Evolutionary conservation across 768 basidiomycete species (phyloP), one percentile per base, ranked within the genome.

Genomic region (Mrakia frigida): DNA sequence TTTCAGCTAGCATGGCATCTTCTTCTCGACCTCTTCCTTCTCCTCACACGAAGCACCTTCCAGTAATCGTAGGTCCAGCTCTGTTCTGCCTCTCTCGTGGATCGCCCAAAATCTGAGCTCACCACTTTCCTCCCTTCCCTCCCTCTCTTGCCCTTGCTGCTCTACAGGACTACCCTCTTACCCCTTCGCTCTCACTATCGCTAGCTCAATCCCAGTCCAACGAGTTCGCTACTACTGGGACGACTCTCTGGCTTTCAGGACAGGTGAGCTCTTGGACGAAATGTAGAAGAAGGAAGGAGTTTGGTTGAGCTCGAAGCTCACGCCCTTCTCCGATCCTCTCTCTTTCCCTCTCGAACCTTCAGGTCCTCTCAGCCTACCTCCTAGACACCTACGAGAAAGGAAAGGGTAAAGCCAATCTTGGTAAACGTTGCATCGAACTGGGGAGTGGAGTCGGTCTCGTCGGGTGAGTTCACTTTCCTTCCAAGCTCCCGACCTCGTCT

Each of bases 381-480:
- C 31, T 61, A 23, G 74, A 63, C 21, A 56, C 25, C 11, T 52
- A 39, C 37, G 69, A 35, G n/a, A 60, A 60, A 16, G 39, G 31
- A 83, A 80, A 70, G 60, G 75, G 59, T 53, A 75, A 79, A 73
- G 67, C 73, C 61, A 69, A 74, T 65, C 61, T 60, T 74, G 73
- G 76, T 43, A 76, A 71, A 82, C 83, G 77, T 84, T 82, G 39
- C 11, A 84, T 93, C 75, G 93, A 96, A 82, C 84, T 95, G 28
- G 93, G 93, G 74, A 89, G 90, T 80, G 93, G 93, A 31, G 89
- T 91, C 46, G 93, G 92, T 61, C 87, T 92, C 74, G 88, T 89
- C 79, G 87, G 91, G 88, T 91, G 83, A 83, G 90, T 85, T 73
- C 43, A 46, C 14, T 72, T 68, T 25, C 53, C n/a, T 23, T 56